Conservation (phyloP, 208 protist genomes). For the Trichomonas tenax region DNA sequence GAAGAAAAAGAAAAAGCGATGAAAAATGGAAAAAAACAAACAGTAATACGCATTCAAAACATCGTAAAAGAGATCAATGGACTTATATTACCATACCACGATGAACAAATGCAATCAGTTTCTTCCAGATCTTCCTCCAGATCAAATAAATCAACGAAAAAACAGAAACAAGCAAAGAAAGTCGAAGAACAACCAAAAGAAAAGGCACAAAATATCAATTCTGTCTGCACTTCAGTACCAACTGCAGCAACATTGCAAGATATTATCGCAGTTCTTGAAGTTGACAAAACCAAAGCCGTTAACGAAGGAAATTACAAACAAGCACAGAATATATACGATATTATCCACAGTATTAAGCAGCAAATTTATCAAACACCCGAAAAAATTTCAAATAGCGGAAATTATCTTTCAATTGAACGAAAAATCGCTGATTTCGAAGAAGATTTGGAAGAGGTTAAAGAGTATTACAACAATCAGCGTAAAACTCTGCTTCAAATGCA, state of each 20-base stretch:
- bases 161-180: not conserved
- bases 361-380: not conserved
- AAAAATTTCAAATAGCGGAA: not conserved
- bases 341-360: not conserved
- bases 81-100: not conserved
- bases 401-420: not conserved
- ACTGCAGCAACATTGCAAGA: not conserved
- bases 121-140: not conserved
- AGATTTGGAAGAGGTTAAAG: not conserved
- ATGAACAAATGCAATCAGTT: not conserved
- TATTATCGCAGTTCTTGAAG: not conserved
- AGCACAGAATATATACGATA: not conserved
- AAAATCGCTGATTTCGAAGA: not conserved
- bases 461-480: not conserved
- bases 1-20: not conserved
- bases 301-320: not conserved
- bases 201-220: not conserved
- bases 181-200: not conserved
- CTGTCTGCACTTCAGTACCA: not conserved
- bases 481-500: not conserved
- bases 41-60: not conserved
- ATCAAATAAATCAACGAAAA: not conserved
- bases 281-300: not conserved
- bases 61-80: not conserved
- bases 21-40: not conserved